These are phyloP conservation scores for Solanum hybrid DNA, from an alignment of 305 asterid species.

Conservation along the genomic window DNA sequence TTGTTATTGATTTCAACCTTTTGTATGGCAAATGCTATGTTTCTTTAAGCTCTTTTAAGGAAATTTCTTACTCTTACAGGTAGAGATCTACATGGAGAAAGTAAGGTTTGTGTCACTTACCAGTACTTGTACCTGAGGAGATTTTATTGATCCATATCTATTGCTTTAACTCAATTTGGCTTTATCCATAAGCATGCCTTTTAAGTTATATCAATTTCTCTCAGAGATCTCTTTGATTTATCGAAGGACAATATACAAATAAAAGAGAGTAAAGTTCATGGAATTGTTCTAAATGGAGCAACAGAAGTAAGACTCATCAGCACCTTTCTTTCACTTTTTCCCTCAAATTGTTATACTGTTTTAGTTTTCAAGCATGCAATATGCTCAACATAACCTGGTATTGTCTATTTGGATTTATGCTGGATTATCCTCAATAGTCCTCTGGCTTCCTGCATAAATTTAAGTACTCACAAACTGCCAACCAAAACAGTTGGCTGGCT, in stretches of 20 bases:
- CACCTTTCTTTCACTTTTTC: not conserved
- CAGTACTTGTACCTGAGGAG: not conserved
- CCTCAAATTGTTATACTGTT: not conserved
- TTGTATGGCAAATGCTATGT: not conserved
- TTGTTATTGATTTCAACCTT: not conserved
- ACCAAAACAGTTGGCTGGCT: not conserved
- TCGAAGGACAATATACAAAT: constrained; percentile 73
- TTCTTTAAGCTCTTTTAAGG: not conserved
- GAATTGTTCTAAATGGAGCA: constrained; percentile 62
- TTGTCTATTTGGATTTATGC: not conserved
- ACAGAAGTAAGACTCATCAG: constrained; percentile 45
- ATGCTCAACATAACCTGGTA: not conserved
- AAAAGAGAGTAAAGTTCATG: constrained; percentile 57
- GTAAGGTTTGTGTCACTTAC: constrained; percentile 52
- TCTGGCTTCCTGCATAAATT: not conserved
- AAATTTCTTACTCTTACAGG: constrained; percentile 40
- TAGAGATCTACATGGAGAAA: constrained; percentile 86
- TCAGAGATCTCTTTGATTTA: constrained; percentile 80
- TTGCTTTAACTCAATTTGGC: not conserved
- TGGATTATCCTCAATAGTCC: not conserved
- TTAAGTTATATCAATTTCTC: constrained; percentile 1
- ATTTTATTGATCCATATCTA: not conserved
- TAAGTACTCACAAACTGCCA: not conserved
- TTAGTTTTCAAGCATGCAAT: not conserved
- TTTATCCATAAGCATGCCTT: not conserved